Conservation (phyloP, 495 filamentous ascomycete species). For the Delitschia confertaspora region DNA sequence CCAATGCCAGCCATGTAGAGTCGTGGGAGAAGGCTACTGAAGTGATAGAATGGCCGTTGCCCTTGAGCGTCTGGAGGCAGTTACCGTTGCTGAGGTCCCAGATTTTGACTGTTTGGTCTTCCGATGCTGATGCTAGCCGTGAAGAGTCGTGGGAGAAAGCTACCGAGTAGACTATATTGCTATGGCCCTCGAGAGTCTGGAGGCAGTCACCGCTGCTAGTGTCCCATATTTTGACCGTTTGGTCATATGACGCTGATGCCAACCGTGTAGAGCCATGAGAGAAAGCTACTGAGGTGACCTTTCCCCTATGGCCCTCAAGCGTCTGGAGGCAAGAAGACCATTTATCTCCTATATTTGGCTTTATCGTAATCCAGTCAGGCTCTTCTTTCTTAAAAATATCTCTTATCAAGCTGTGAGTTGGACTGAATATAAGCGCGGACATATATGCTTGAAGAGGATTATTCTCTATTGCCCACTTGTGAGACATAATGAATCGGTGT, state of each 20-base stretch:
- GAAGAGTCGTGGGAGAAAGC: conserved; percentile 4
- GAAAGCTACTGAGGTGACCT: conserved; percentile 6
- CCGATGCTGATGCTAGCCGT: conserved; percentile 1
- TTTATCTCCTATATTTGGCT: conserved; percentile 9
- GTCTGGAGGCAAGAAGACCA: conserved; percentile 11
- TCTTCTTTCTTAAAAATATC: conserved; percentile 15
- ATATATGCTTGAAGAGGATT: conserved; percentile 33
- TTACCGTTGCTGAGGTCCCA: conserved; percentile 1
- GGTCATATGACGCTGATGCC: conserved; percentile 11
- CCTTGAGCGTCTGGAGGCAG: neutral
- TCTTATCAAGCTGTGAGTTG: conserved; percentile 17
- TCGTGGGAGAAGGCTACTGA: conserved; percentile 15
- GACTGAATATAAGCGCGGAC: conserved; percentile 35
- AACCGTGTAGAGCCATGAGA: conserved; percentile 12
- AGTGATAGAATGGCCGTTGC: neutral
- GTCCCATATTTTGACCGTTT: conserved; percentile 12
- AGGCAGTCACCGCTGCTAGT: conserved; percentile 5
- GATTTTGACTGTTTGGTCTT: conserved; percentile 1
- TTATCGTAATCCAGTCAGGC: conserved; percentile 8
- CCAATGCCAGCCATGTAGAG: conserved; percentile 9
- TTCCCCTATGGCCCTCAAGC: conserved; percentile 6
- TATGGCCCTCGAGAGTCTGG: conserved; percentile 11
- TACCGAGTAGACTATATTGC: conserved; percentile 2
- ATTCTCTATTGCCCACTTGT: conserved; percentile 28
- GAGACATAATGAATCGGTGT: conserved; percentile 31